Base-by-base conservation (phyloP, 2,329 filamentous ascomycete genomes). In the Scedosporium minutisporum region DNA sequence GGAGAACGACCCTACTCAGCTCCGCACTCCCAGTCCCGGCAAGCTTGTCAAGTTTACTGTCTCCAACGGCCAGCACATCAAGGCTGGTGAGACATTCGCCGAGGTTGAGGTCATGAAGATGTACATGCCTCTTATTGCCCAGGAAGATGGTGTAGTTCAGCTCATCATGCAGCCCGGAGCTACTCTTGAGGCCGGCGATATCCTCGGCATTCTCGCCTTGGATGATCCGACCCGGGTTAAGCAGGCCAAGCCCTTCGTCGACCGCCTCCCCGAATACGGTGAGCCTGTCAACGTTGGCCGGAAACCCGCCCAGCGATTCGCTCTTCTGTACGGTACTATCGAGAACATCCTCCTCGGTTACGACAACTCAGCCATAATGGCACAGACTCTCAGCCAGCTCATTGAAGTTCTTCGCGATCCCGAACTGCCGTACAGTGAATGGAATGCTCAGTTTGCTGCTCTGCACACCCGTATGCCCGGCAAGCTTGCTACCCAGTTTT, bases 31-130 rank as follows among this genome's bases (percentile, higher is more conserved):
- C 51, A 96, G 90, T 65, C 95, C 95, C 57, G 95, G 95, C 75
- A 99, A 99, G 81, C 88, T 99, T 42, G 93, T 99, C 79, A 97
- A 96, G 79, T 99, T 95, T 77, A 90, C 91, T 1, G 90, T 99
- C 2, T 95, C 97, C 75, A 97, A 96, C 71, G 95, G 95, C 65
- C 84, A 92, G 68, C 95, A 99, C 74, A 87, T 99, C 76, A 88
- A 86, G 75, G 91, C 96, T 69, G 93, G 93, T 63, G 90, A 97
- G 76, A 82, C 93, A 41, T 99, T 92, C 72, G 95, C 95, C 63
- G 95, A 99, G 76, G 93, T 99, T 48, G 95, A 99, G 78, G 95
- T 99, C 77, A 99, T 99, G 95, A 99, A 99, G 84, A 99, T 99
- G 95, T 97, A 97, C 84, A 99, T 99, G 95, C 95, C 95, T 71